Conservation (phyloP, 805 yeast genomes). For the Schwanniomyces occidentalis region DNA sequence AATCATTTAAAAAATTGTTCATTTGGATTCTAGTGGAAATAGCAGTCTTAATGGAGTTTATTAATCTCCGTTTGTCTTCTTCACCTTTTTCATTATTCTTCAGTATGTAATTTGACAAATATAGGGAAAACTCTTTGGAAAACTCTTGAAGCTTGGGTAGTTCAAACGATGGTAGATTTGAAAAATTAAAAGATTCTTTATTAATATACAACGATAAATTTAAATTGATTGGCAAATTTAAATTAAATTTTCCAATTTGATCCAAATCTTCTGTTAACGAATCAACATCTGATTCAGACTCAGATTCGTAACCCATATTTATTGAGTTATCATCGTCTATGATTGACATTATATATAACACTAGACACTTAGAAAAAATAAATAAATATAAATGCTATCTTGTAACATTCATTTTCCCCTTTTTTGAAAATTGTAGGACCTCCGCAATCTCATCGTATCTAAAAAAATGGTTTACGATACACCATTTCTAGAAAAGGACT, state of each 20-base stretch:
- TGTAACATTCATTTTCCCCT: no score
- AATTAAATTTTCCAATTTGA: conserved; percentile 48
- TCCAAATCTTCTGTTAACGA: conserved; percentile 50
- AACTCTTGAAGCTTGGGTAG: conserved; percentile 22
- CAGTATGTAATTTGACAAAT: conserved; percentile 27
- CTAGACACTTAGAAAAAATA: no score
- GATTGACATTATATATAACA: no score
- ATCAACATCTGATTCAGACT: conserved; percentile 31
- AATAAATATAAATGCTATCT: no score
- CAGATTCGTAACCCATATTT: conserved; percentile 1
- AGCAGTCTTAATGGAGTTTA: conserved; percentile 38
- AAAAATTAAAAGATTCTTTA: conserved; percentile 14
- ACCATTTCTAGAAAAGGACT: no score
- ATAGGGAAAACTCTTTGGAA: conserved; percentile 30
- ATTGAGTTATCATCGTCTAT: no score
- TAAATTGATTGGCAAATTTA: conserved; percentile 27
- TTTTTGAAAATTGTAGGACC: no score
- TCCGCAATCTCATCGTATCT: no score
- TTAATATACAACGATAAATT: conserved; percentile 22
- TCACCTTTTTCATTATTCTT: conserved; percentile 8
- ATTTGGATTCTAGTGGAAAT: conserved; percentile 43
- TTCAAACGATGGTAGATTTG: conserved; percentile 24
- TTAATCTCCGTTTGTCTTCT: conserved; percentile 20
- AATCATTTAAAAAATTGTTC: conserved; percentile 40
- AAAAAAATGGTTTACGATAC: no score